Percentiles rank a stretch among this genome's conserved stretches.
Evolutionary conservation across 768 basidiomycete genomes (phyloP).

Genomic region (Dioszegia hungarica): DNA sequence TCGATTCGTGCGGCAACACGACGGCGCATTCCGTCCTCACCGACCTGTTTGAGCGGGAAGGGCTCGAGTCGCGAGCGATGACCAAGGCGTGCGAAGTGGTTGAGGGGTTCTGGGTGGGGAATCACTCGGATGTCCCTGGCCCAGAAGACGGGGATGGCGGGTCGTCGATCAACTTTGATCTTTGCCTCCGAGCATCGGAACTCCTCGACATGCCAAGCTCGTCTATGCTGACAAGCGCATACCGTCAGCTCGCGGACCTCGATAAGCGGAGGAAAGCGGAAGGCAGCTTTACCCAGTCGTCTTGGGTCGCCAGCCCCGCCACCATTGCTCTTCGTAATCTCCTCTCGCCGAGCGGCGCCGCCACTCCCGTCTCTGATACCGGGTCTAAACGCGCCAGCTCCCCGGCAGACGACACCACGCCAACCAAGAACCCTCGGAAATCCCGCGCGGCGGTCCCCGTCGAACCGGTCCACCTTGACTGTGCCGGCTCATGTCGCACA

Average conservation of each 20-base stretch:
- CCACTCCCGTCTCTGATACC: conserved; percentile 7
- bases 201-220: conserved; percentile 29
- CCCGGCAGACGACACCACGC: conserved; percentile 12
- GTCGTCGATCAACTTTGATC: conserved; percentile 22
- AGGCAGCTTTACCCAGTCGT: conserved; percentile 1
- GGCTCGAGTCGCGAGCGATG: conserved; percentile 31
- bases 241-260: conserved; percentile 24
- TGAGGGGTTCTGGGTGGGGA: conserved; percentile 46
- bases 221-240: conserved; percentile 7
- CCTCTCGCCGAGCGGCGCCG: conserved; percentile 17
- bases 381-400: conserved; percentile 21
- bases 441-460: neutral
- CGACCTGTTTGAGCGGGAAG: conserved; percentile 46
- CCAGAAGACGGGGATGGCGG: conserved; percentile 21
- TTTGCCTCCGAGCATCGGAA: conserved; percentile 33
- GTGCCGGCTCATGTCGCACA: conserved; percentile 34
- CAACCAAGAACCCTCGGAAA: conserved; percentile 3
- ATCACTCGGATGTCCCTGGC: conserved; percentile 38
- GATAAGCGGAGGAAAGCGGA: conserved; percentile 15
- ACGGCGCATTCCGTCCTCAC: conserved; percentile 20
- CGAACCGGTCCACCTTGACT: conserved; percentile 25
- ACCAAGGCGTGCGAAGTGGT: conserved; percentile 42
- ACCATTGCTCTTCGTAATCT: conserved; percentile 38
- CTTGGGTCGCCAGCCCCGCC: conserved; percentile 32
- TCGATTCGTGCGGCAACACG: conserved; percentile 25